Percentiles rank a stretch among this genome's conserved stretches.
These are phyloP conservation scores for Saccharomyces mikatae DNA, from an alignment of 805 yeast genomes.

Conservation along the genomic window DNA sequence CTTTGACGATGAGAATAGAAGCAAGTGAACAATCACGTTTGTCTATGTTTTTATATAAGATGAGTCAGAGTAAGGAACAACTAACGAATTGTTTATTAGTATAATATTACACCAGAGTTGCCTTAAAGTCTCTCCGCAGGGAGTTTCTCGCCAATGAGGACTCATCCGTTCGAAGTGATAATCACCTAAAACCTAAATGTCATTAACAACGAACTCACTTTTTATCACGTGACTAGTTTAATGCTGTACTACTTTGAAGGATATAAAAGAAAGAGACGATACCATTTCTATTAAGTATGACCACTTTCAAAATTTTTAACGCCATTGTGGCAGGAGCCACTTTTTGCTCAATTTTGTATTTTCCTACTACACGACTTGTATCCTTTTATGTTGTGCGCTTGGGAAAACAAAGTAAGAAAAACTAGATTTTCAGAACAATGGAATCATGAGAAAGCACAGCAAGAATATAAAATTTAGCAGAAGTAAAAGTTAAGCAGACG, in stretches of 20 bases:
- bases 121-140: not conserved
- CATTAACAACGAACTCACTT: not conserved
- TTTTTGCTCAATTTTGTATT: not conserved
- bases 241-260: not conserved
- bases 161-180: not conserved
- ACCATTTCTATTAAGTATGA: no score
- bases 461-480: not conserved
- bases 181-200: not conserved
- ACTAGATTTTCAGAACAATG: not conserved
- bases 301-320: not conserved
- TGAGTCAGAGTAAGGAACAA: not conserved
- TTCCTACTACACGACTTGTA: not conserved
- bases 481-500: not conserved
- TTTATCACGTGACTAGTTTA: not conserved
- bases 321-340: not conserved
- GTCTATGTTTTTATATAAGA: not conserved
- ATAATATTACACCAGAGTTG: not conserved
- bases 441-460: not conserved
- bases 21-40: not conserved
- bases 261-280: not conserved
- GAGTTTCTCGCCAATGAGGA: not conserved
- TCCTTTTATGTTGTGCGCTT: not conserved
- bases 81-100: not conserved
- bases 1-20: not conserved
- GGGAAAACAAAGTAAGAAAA: not conserved